Evolutionary conservation across 345 rosid genomes (phyloP).

Genomic region (Reutealis trisperma): DNA sequence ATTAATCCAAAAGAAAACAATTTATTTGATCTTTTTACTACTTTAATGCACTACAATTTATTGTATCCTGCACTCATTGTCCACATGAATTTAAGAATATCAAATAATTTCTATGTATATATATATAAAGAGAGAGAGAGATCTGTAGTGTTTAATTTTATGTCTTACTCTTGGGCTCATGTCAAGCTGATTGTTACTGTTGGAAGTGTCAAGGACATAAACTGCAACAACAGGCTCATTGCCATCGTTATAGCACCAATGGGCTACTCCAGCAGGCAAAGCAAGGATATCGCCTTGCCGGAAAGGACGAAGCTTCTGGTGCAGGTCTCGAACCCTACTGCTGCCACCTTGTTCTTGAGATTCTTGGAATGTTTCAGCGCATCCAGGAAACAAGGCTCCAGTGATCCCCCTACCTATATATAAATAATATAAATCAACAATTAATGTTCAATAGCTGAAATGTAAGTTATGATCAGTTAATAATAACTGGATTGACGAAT

Average conservation of each 20-base stretch:
- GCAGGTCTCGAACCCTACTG: slow-evolving; percentile 34
- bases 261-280: slow-evolving; percentile 31
- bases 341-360: background rate
- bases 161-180: slow-evolving; percentile 47
- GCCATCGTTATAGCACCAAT: slow-evolving; percentile 45
- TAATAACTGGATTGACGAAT: no score
- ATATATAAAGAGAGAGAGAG: background rate
- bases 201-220: slow-evolving; percentile 28
- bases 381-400: slow-evolving; percentile 54
- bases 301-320: slow-evolving; percentile 39
- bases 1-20: no score
- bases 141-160: no score
- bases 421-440: background rate
- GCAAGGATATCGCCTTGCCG: slow-evolving; percentile 39
- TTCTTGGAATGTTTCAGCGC: slow-evolving; percentile 66
- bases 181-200: slow-evolving; percentile 39
- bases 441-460: background rate
- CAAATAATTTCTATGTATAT: background rate
- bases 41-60: no score
- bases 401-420: slow-evolving; percentile 46
- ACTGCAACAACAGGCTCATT: slow-evolving; percentile 33
- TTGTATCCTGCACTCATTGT: no score
- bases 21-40: no score
- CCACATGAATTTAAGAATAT: no score
- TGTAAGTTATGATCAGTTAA: no score